Evolutionary conservation across 441 rosid species (phyloP).

Genomic region (Populus hybrid): DNA sequence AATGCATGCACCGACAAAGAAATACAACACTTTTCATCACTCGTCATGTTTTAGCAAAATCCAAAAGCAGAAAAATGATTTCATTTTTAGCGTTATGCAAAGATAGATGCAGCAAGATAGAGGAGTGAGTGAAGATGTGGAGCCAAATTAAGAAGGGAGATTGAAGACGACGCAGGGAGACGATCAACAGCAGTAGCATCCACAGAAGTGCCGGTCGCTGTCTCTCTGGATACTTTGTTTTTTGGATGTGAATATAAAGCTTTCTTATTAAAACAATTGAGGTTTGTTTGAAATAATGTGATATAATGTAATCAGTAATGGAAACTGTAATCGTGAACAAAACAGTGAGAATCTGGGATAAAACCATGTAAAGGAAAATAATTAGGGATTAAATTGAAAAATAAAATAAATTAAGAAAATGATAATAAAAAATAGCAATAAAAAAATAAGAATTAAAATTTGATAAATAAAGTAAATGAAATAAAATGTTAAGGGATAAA

Average conservation of each 20-base stretch:
- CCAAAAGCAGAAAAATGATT: not conserved
- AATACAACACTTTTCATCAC: not conserved
- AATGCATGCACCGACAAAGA: slow-evolving; percentile 17
- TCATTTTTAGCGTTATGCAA: not conserved
- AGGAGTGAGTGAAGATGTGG: slow-evolving; percentile 11
- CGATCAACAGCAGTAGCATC: slow-evolving; percentile 27
- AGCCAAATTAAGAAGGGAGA: slow-evolving; percentile 31
- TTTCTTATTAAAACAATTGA: slow-evolving; percentile 71
- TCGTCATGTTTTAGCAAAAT: not conserved
- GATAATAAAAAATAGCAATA: too few species aligned
- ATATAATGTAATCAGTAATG: too few species aligned
- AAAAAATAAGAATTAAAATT: too few species aligned
- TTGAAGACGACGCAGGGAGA: slow-evolving; percentile 23
- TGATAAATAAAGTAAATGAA: too few species aligned
- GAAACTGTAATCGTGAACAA: too few species aligned
- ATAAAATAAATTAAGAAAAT: too few species aligned
- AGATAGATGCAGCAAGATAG: not conserved
- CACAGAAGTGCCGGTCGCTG: slow-evolving; percentile 63
- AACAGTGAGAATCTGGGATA: too few species aligned
- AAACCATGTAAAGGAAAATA: too few species aligned
- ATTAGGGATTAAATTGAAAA: too few species aligned
- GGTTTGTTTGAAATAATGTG: too few species aligned
- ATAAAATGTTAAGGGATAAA: too few species aligned
- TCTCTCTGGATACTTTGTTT: slow-evolving; percentile 39
- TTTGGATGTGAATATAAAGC: slow-evolving; percentile 22